Evolutionary conservation across 345 rosid species (phyloP).

Genomic region (Melaleuca quinquenervia): DNA sequence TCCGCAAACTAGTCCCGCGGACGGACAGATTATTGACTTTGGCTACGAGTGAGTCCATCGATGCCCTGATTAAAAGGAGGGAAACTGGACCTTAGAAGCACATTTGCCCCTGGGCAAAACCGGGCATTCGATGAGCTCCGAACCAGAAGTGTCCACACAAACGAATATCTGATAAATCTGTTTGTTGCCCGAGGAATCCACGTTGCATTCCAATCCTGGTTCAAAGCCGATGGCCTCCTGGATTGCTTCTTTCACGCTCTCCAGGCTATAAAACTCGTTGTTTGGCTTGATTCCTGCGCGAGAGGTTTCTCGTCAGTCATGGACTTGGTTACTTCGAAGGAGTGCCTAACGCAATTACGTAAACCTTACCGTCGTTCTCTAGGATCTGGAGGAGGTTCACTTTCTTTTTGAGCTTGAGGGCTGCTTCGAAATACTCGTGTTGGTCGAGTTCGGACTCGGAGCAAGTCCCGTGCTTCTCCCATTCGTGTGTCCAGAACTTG

Average conservation of each 20-base stretch:
- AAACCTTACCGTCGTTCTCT: constrained; percentile 20
- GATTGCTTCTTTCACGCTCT: constrained; percentile 31
- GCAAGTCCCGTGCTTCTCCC: constrained; percentile 85
- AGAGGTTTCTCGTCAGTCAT: not conserved
- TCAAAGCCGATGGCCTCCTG: constrained; percentile 30
- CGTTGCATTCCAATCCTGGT: constrained; percentile 56
- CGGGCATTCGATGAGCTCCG: constrained; percentile 59
- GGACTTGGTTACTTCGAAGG: not conserved
- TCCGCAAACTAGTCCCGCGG: not conserved
- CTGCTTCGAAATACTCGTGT: constrained; percentile 52
- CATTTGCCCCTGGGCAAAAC: constrained; percentile 30
- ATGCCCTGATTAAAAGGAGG: constrained; percentile 30
- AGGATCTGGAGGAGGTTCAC: constrained; percentile 49
- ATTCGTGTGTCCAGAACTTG: constrained; percentile 74
- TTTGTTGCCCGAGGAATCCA: constrained; percentile 26
- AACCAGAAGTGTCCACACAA: constrained; percentile 64
- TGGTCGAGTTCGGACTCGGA: constrained; percentile 59
- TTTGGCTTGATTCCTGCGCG: constrained; percentile 48
- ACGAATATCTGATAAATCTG: constrained; percentile 49
- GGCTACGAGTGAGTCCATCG: not conserved
- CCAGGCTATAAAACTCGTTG: constrained; percentile 34
- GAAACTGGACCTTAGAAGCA: constrained; percentile 38
- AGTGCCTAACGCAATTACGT: too few relatives aligned
- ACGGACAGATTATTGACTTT: not conserved
- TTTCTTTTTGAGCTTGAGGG: constrained; percentile 39